Conservation (phyloP, 371 early-diverging fungal species). For the Ordospora pajunii region DNA sequence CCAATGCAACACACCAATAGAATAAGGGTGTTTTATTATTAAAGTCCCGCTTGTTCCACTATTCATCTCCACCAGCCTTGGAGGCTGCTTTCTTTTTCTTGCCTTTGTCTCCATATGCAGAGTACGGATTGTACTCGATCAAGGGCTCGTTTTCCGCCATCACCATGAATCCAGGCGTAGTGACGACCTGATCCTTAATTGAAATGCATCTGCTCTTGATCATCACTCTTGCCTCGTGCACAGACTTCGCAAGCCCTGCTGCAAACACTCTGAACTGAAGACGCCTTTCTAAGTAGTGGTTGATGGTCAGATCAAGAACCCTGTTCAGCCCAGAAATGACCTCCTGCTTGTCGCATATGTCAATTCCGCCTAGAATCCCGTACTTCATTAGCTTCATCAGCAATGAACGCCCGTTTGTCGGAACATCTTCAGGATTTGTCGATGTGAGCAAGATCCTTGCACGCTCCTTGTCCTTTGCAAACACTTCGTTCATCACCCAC, state of each 20-base stretch:
- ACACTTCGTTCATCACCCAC: constrained; percentile 86
- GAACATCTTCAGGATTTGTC: constrained; percentile 87
- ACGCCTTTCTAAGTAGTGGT: constrained; percentile 95
- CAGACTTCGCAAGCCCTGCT: constrained; percentile 91
- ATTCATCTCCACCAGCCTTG: constrained; percentile 1
- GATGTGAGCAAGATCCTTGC: constrained; percentile 96
- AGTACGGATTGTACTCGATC: constrained; percentile 49
- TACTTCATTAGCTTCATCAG: constrained; percentile 90
- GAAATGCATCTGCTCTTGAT: constrained; percentile 66
- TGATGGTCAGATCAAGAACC: constrained; percentile 88
- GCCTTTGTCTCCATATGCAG: constrained; percentile 3
- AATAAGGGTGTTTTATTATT: neutral
- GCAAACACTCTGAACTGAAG: constrained; percentile 98
- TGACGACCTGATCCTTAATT: constrained; percentile 55
- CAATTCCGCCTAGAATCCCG: constrained; percentile 74
- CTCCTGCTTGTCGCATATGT: constrained; percentile 63
- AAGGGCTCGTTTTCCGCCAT: constrained; percentile 54
- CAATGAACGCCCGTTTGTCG: constrained; percentile 95
- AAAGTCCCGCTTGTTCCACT: neutral
- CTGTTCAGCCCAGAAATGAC: constrained; percentile 92
- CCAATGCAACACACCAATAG: neutral
- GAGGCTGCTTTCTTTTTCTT: constrained; percentile 15
- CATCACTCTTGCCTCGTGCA: constrained; percentile 97
- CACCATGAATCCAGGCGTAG: constrained; percentile 59
- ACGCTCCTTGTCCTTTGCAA: constrained; percentile 96